These are phyloP conservation scores for Neurospora discreta DNA, from an alignment of 495 filamentous ascomycete genomes.

Conservation along the genomic window DNA sequence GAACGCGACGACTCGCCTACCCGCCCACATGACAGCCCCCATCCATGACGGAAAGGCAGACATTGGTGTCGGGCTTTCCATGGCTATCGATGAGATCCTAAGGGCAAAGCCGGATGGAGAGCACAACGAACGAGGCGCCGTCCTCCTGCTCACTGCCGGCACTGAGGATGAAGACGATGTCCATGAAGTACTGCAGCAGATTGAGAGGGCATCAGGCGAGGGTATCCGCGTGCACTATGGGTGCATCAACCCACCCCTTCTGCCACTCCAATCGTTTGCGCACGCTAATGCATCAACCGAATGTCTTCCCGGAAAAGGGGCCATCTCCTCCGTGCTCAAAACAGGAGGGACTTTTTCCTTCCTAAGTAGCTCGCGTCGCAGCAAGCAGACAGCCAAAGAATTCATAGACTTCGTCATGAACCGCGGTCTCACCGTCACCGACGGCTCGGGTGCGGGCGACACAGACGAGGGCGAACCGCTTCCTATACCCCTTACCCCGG, in stretches of 20 bases:
- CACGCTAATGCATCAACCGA: background rate
- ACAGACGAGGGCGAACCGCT: slow-evolving; percentile 3
- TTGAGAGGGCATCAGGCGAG: slow-evolving; percentile 8
- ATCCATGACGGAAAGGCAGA: background rate
- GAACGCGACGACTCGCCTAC: background rate
- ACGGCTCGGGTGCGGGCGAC: slow-evolving; percentile 1
- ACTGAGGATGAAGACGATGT: background rate
- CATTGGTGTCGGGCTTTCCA: slow-evolving; percentile 8
- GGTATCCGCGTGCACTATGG: slow-evolving; percentile 16
- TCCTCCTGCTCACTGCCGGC: slow-evolving; percentile 8
- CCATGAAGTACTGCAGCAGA: background rate
- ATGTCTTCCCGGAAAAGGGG: slow-evolving; percentile 3
- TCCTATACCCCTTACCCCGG: background rate
- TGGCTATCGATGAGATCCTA: slow-evolving; percentile 10
- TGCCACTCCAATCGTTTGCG: background rate
- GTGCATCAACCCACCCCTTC: slow-evolving; percentile 6
- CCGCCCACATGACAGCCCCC: background rate
- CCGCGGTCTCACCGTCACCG: slow-evolving; percentile 7
- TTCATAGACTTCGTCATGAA: slow-evolving; percentile 10
- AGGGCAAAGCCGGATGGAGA: slow-evolving; percentile 9
- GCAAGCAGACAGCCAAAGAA: background rate
- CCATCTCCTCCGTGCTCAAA: slow-evolving; percentile 12
- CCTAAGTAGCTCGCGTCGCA: background rate
- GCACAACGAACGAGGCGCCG: slow-evolving; percentile 10
- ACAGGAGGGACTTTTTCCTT: slow-evolving; percentile 13